phyloP scores from a whole-genome alignment of 2,329 filamentous ascomycete species.

The Fusarium buxicola region DNA sequence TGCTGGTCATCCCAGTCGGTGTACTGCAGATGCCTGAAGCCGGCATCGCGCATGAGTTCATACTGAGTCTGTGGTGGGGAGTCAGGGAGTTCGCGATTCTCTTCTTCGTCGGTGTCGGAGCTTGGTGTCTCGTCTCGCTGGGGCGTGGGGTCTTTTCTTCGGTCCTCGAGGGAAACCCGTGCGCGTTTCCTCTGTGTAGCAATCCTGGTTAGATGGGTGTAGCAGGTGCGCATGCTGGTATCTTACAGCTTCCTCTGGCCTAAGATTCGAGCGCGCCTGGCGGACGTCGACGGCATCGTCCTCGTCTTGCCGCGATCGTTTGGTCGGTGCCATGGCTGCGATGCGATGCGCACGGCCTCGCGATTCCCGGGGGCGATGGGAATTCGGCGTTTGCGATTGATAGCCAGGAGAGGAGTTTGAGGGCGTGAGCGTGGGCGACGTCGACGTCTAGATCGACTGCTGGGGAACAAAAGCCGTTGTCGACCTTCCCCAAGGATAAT shows the following conservation, averaged over 20 bases:
- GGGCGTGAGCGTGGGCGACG: not conserved
- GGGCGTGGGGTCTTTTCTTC: constrained; percentile 26
- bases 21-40: constrained; percentile 68
- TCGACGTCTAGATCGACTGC: not conserved
- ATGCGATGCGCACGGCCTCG: constrained; percentile 20
- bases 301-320: constrained; percentile 58
- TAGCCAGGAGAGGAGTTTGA: not conserved
- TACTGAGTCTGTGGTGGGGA: constrained; percentile 69
- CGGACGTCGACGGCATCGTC: constrained; percentile 52
- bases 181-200: constrained; percentile 49
- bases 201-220: constrained; percentile 3
- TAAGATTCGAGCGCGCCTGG: constrained; percentile 56
- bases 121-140: constrained; percentile 41
- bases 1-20: constrained; percentile 69
- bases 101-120: constrained; percentile 49
- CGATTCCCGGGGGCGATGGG: constrained; percentile 1
- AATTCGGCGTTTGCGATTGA: not conserved
- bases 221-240: constrained; percentile 7
- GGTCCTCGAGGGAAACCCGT: constrained; percentile 48
- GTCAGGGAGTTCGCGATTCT: constrained; percentile 35
- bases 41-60: constrained; percentile 69
- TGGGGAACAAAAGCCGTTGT: not conserved
- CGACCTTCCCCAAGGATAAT: constrained; percentile 4
- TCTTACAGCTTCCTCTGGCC: constrained; percentile 55
- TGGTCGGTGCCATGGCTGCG: constrained; percentile 49